phyloP scores from a whole-genome alignment of 1,139 yeast genomes.

The Yamadazyma buinensis region DNA sequence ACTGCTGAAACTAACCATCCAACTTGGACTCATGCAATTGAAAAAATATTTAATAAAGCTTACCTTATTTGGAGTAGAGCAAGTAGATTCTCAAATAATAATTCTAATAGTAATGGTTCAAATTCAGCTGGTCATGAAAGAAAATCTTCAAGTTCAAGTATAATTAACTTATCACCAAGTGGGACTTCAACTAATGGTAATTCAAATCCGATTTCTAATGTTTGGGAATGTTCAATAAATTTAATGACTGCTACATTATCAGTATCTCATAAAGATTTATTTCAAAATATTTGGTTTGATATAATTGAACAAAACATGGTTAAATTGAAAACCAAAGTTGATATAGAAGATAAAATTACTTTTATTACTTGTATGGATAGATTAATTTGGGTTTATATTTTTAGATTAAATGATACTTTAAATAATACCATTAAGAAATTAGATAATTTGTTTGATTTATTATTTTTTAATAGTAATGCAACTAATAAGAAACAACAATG shows the following conservation, averaged over 20 bases:
- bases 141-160: conserved; percentile 7
- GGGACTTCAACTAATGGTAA: conserved; percentile 5
- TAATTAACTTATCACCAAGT: conserved; percentile 14
- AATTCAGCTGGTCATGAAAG: not conserved
- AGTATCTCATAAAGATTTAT: conserved; percentile 77
- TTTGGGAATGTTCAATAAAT: conserved; percentile 72
- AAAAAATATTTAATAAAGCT: conserved; percentile 54
- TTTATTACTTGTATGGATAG: conserved; percentile 67
- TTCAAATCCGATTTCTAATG: conserved; percentile 24
- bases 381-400: conserved; percentile 84
- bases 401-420: conserved; percentile 81
- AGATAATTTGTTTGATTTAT: conserved; percentile 49
- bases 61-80: conserved; percentile 29
- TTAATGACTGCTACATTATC: conserved; percentile 72
- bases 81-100: conserved; percentile 8
- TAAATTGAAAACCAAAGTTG: conserved; percentile 37
- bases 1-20: conserved; percentile 98
- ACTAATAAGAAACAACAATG: conserved; percentile 65
- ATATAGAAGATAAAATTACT: conserved; percentile 55
- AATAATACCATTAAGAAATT: conserved; percentile 71
- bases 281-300: conserved; percentile 69
- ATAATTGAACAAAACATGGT: conserved; percentile 52
- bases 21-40: conserved; percentile 84
- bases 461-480: conserved; percentile 45
- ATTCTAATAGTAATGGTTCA: not conserved